Base-by-base conservation (phyloP, 2,329 filamentous ascomycete species). In the Aureobasidium sp. region DNA sequence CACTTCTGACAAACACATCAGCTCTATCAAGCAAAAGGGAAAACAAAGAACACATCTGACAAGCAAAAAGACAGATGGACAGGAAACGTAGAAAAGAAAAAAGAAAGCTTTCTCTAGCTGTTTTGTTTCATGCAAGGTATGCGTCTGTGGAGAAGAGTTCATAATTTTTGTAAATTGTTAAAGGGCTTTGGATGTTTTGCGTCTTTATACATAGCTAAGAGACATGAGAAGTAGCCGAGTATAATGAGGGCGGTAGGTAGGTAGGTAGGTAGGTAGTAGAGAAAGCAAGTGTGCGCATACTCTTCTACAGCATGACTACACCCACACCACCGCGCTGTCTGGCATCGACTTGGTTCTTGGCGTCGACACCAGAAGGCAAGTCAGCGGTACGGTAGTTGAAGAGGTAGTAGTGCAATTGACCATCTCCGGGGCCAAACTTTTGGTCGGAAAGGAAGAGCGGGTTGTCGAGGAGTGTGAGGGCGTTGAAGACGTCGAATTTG, bases 401-500 rank as follows among this genome's bases (percentile, higher is more conserved):
- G 36, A 99, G 80, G 75, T 99, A 99, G 78, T 92, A 99, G 76
- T 99, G 91, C 69, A 99, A 80, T 74, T 94, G 91, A 51, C 94
- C 94, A 73, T 99, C 94, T 36, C 94, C 94, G 5, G 89, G 87
- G 48, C 93, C 94, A 70, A 97, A 99, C 75, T 96, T 96, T 72
- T 97, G 90, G 68, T 97, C 83, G 72, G 93, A 87, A 6, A 99
- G 81, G 83, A 99, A 97, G 23, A 97, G 82, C 0, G 86, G 88
- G 74, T 99, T 99, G 75, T 99, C 93, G 76, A 96, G 87, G 42
- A 97, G 82, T 0, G 92, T 96, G 61, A 99, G 82, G 0, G 91
- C 93, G 71, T 99, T 99, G 81, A 97, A 95, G 63, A 99, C 94
- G 73, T 99, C 94, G 71, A 97, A 97, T 67, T 88, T 87, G 71